Evolutionary conservation across 2,329 filamentous ascomycete genomes (phyloP), one percentile per base, ranked within the genome.

Genomic region (Calonectria naviculata): DNA sequence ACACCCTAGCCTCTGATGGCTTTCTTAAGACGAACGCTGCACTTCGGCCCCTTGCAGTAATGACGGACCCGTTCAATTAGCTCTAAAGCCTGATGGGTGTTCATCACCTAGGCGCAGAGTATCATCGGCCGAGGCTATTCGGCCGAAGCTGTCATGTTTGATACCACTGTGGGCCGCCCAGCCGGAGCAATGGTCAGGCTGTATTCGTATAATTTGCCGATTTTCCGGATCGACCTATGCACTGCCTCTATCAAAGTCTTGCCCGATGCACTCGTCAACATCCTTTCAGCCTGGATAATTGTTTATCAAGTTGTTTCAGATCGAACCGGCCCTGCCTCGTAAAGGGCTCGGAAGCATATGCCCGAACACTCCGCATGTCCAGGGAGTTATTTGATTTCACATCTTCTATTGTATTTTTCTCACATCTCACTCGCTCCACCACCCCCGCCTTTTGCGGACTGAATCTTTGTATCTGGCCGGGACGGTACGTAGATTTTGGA

Each of bases 391-490:
- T 24, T 85, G 83, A 9, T 84, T 84, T 91, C 5, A 82, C 85
- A 24, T 89, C 21, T 19, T 94, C 77, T 83, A 41, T 83, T 68
- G 88, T 93, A 4, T 82, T 85, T 28, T 93, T 94, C 79, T 83
- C 90, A 13, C 93, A 94, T 74, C 90, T 91, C 1, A 86, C 89
- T 17, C 85, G 91, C 0, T 88, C 90, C 0, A 85, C 90, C 49
- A 83, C 86, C 15, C 82, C 85, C 26, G 89, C 93, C 8, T 83
- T 94, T 3, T 81, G 86, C 36, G 85, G 84, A 1, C 80, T 93
- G 4, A 87, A 84, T 36, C 82, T 93, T 31, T 85, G 84, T 1
- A 87, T 93, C 61, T 81, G 85, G 34, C 84, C 89, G 0, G 89
- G 89, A 1, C 86, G 90, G 60, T 92, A 92, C 76, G 87, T 85